Conservation (phyloP, 768 basidiomycete species). For the Xerocomellus amylosporus region DNA sequence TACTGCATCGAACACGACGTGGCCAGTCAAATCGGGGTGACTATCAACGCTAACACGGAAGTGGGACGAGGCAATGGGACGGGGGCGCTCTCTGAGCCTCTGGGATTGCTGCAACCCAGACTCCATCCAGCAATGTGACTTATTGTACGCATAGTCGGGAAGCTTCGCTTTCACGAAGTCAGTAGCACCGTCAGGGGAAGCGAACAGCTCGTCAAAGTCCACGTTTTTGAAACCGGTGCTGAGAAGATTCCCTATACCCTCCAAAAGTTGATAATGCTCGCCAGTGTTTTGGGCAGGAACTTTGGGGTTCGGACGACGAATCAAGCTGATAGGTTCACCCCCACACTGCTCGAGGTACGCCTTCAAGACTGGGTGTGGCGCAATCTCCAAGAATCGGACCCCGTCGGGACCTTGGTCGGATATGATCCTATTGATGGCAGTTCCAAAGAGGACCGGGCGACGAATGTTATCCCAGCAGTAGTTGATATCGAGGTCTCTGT, state of each 20-base stretch:
- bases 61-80: constrained; percentile 37
- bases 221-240: constrained; percentile 30
- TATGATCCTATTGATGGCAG: constrained; percentile 31
- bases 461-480: constrained; percentile 40
- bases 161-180: constrained; percentile 26
- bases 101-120: constrained; percentile 24
- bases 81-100: constrained; percentile 26
- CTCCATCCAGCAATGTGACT: constrained; percentile 26
- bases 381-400: constrained; percentile 31
- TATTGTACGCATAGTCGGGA: constrained; percentile 33
- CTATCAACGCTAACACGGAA: constrained; percentile 35
- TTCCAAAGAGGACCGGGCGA: constrained; percentile 34
- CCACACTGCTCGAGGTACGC: constrained; percentile 35
- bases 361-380: constrained; percentile 36
- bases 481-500: constrained; percentile 25
- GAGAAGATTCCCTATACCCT: constrained; percentile 32
- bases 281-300: constrained; percentile 32
- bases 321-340: constrained; percentile 27
- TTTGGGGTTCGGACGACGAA: constrained; percentile 34
- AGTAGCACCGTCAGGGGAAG: constrained; percentile 16
- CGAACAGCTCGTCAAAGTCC: constrained; percentile 29
- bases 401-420: constrained; percentile 30
- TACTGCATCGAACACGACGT: constrained; percentile 43
- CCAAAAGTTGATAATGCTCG: constrained; percentile 32
- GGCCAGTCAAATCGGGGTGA: constrained; percentile 40